Evolutionary conservation across 805 yeast species (phyloP).

Genomic region (Candida glaebosa): DNA sequence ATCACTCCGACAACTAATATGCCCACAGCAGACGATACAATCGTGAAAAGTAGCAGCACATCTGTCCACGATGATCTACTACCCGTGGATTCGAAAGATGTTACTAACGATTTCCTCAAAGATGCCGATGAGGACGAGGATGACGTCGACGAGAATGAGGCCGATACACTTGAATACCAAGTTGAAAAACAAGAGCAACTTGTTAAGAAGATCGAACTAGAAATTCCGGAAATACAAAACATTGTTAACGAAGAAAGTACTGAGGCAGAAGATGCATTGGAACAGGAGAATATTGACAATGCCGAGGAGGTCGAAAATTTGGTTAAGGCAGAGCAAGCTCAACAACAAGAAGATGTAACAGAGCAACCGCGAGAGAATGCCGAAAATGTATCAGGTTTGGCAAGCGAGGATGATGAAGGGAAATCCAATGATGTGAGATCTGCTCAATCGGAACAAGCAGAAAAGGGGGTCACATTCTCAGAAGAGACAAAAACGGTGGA

Average conservation of each 20-base stretch:
- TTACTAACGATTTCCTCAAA: background rate
- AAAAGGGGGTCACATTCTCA: too few species aligned
- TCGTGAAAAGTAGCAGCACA: background rate
- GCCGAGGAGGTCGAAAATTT: conserved; percentile 4
- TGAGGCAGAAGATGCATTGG: background rate
- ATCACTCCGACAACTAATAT: too few species aligned
- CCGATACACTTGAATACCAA: too few species aligned
- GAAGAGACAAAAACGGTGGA: conserved; percentile 3
- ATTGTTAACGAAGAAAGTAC: background rate
- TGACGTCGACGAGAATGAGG: conserved; percentile 8
- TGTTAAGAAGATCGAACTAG: background rate
- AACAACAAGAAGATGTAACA: conserved; percentile 6
- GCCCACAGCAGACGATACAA: background rate
- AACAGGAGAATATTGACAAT: conserved; percentile 3
- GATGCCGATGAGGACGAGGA: conserved; percentile 4
- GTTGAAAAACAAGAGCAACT: background rate
- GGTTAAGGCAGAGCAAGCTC: conserved; percentile 3
- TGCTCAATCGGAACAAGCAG: too few species aligned
- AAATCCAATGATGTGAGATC: conserved; percentile 3
- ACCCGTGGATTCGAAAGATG: background rate
- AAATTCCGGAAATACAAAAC: background rate
- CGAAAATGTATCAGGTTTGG: conserved; percentile 4
- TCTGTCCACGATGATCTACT: background rate
- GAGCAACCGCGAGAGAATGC: conserved; percentile 6
- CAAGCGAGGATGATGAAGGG: conserved; percentile 6